Percentiles rank a stretch among this genome's conserved stretches.
Evolutionary conservation across 2,329 filamentous ascomycete genomes (phyloP).

Genomic region (Verticillium dahliae): DNA sequence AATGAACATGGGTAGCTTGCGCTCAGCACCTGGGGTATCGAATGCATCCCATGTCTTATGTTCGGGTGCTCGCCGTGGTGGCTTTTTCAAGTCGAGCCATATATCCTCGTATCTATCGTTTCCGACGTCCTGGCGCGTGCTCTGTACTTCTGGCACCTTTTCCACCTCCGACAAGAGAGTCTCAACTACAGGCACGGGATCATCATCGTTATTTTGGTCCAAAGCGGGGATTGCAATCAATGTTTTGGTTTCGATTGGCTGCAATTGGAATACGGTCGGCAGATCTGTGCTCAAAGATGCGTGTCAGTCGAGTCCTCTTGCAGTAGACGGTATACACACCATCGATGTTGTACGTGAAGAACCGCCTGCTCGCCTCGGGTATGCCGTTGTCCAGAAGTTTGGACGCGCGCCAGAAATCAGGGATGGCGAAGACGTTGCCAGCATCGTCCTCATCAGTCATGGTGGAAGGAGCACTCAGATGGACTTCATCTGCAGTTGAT

Average conservation of each 20-base stretch:
- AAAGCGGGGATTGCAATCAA: constrained; percentile 34
- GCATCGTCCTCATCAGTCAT: constrained; percentile 36
- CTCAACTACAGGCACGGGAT: not conserved
- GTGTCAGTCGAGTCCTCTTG: not conserved
- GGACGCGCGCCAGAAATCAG: constrained; percentile 53
- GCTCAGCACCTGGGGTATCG: constrained; percentile 30
- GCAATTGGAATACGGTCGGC: constrained; percentile 7
- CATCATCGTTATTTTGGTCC: constrained; percentile 4
- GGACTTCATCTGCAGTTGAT: not conserved
- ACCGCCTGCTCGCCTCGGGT: constrained; percentile 19
- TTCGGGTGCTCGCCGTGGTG: constrained; percentile 22
- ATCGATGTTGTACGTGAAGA: constrained; percentile 36
- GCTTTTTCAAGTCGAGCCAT: constrained; percentile 39
- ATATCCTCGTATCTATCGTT: constrained; percentile 22
- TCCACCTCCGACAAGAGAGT: not conserved
- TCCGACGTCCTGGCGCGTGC: too few relatives aligned
- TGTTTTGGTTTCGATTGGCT: constrained; percentile 17
- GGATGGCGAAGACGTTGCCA: constrained; percentile 56
- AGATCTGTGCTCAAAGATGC: not conserved
- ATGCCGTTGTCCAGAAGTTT: constrained; percentile 33
- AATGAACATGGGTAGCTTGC: constrained; percentile 45
- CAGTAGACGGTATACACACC: constrained; percentile 14
- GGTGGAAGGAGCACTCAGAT: constrained; percentile 3
- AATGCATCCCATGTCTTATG: constrained; percentile 69
- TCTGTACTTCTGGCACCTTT: not conserved